Percentiles rank a stretch among this genome's conserved stretches.
Conservation (phyloP, 2,329 filamentous ascomycete species). For the Coniella vitis region DNA sequence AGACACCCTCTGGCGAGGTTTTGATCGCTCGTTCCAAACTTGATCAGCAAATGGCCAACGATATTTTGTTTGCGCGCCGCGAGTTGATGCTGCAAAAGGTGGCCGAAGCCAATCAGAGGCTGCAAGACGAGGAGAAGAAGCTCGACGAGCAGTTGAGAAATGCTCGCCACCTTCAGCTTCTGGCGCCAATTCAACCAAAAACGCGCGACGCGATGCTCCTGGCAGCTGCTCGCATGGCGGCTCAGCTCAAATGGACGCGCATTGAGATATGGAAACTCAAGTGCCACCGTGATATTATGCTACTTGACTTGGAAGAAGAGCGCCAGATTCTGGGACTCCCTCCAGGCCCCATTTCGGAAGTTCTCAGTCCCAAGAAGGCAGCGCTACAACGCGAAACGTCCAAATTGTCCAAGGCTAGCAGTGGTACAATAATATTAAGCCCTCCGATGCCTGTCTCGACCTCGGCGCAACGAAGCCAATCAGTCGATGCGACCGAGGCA, state of each 20-base stretch:
- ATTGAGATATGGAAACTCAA: conserved; percentile 89
- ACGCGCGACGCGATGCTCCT: conserved; percentile 81
- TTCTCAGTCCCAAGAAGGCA: conserved; percentile 15
- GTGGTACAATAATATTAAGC: conserved; percentile 25
- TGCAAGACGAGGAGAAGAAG: conserved; percentile 65
- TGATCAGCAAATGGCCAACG: conserved; percentile 75
- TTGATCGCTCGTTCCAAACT: conserved; percentile 67
- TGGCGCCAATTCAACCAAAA: conserved; percentile 87
- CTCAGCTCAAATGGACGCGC: conserved; percentile 87
- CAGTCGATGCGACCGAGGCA: conserved; percentile 21
- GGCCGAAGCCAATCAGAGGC: conserved; percentile 70
- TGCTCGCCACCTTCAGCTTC: conserved; percentile 78
- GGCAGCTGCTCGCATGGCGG: conserved; percentile 76
- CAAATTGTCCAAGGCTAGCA: conserved; percentile 30
- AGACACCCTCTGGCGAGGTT: conserved; percentile 67
- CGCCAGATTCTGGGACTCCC: conserved; percentile 33
- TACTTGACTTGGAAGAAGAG: conserved; percentile 81
- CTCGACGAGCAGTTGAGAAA: conserved; percentile 81
- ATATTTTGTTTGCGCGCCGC: conserved; percentile 75
- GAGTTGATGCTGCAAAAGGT: conserved; percentile 82
- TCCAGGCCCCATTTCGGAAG: conserved; percentile 18
- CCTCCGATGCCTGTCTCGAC: conserved; percentile 28
- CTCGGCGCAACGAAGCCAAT: conserved; percentile 27
- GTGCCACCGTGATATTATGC: conserved; percentile 83
- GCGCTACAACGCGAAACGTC: conserved; percentile 24